Evolutionary conservation across 2,329 filamentous ascomycete genomes (phyloP), one percentile per base, ranked within the genome.

Genomic region (Beauveria sp.): DNA sequence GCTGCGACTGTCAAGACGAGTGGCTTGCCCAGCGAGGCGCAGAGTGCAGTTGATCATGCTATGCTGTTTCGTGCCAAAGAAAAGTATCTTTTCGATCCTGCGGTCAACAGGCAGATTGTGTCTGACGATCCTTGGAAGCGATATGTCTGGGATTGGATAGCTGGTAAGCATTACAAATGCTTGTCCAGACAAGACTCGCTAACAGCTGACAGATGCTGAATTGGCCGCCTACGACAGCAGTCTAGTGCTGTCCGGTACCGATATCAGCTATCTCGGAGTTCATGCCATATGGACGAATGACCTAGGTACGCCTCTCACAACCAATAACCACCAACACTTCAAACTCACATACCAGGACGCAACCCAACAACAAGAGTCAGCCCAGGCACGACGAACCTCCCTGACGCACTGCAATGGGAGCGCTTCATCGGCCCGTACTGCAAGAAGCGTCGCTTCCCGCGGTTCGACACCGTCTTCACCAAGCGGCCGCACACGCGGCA

Each of bases 81-180:
- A 66, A 81, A 78, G 60, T 88, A 88, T 64, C 73, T 87, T 0
- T 86, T 88, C 63, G 78, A 92, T 67, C 86, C 85, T 62, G 73
- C 75, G 18, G 81, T 77, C 53, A 95, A 95, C 68, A 81, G 82
- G 64, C 74, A 80, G 6, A 81, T 93, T n/a, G 81, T 89, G 1
- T 77, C 80, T 6, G 88, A 91, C 63, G 87, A 93, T 67, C 84
- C 83, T 34, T 90, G 89, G 84, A 77, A 93, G n/a, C 81, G 86
- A 62, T 87, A 89, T 61, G 77, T 90, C n/a, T 96, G 91, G 91
- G 83, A 85, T 52, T 90, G 89, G 80, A 79, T 93, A 53, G 80
- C 83, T 62, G 85, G 88, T 86, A 69, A 69, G 77, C 79, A 14
- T 51, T 40, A 46, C 14, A 12, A 7, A 1, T 28, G 24, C 5